Conservation (phyloP, 2,329 filamentous ascomycete species). For the Talaromyces sp. region DNA sequence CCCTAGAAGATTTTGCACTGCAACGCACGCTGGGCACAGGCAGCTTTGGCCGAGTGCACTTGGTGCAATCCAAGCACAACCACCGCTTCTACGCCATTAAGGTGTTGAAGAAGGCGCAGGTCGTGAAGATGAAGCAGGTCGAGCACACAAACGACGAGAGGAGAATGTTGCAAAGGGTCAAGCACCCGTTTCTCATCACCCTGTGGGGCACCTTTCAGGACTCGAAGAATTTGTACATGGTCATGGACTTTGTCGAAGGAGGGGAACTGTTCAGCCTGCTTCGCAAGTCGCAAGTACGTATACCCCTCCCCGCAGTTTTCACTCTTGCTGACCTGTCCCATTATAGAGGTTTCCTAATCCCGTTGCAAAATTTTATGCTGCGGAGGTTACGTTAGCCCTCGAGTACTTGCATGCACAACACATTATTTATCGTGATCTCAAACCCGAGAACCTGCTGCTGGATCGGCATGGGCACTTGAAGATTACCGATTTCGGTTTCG, state of each 20-base stretch:
- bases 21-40: conserved; percentile 90
- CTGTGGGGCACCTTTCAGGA: conserved; percentile 99
- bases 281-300: conserved; percentile 77
- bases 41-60: conserved; percentile 91
- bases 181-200: conserved; percentile 96
- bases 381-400: conserved; percentile 89
- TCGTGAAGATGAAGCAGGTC: conserved; percentile 99
- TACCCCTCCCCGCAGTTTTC: background rate
- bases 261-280: conserved; percentile 94
- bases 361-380: conserved; percentile 98
- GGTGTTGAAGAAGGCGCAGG: conserved; percentile 95
- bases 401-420: conserved; percentile 93
- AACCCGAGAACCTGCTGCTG: conserved; percentile 87
- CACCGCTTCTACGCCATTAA: conserved; percentile 98
- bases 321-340: background rate
- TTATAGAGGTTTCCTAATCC: conserved; percentile 91
- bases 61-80: conserved; percentile 97
- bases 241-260: conserved; percentile 99
- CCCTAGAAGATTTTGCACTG: conserved; percentile 81
- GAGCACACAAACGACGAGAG: conserved; percentile 99
- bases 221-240: conserved; percentile 94
- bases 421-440: conserved; percentile 96
- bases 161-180: conserved; percentile 91
- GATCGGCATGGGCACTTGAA: conserved; percentile 93
- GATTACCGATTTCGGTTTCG: conserved; percentile 98